Evolutionary conservation across 2,329 filamentous ascomycete genomes (phyloP).

Genomic region (Diaporthe ilicicola): DNA sequence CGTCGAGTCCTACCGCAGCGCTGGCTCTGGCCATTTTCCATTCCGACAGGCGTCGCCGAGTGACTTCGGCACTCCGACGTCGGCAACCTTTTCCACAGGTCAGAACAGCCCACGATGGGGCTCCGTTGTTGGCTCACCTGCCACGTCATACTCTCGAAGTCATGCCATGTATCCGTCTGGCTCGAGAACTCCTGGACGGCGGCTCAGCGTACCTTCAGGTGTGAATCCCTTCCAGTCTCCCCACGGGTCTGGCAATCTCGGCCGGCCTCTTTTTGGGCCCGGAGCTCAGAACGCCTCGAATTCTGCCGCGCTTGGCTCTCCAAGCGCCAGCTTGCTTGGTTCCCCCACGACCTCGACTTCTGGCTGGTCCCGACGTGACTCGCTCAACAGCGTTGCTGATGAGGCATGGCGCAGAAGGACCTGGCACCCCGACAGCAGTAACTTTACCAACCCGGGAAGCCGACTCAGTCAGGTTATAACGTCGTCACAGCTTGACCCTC

Average conservation of each 20-base stretch:
- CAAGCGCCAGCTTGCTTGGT: slow-evolving; percentile 68
- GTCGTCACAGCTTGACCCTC: slow-evolving; percentile 67
- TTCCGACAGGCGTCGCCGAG: slow-evolving; percentile 74
- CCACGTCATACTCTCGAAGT: slow-evolving; percentile 72
- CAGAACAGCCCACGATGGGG: slow-evolving; percentile 81
- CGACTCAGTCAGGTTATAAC: slow-evolving; percentile 79
- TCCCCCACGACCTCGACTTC: slow-evolving; percentile 69
- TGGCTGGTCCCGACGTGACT: slow-evolving; percentile 72
- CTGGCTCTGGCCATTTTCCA: slow-evolving; percentile 70
- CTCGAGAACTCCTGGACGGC: slow-evolving; percentile 72
- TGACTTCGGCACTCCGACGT: slow-evolving; percentile 84
- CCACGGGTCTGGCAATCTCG: slow-evolving; percentile 56
- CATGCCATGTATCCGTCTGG: slow-evolving; percentile 75
- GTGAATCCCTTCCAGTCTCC: slow-evolving; percentile 78
- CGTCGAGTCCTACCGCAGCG: slow-evolving; percentile 73
- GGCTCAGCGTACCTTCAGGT: slow-evolving; percentile 83
- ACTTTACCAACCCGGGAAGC: slow-evolving; percentile 73
- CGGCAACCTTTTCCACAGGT: slow-evolving; percentile 80
- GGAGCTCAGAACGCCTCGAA: slow-evolving; percentile 64
- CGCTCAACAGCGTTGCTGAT: slow-evolving; percentile 68
- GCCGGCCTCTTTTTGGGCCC: slow-evolving; percentile 63
- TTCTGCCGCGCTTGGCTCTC: slow-evolving; percentile 61
- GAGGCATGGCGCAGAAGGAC: slow-evolving; percentile 85
- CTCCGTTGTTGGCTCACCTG: slow-evolving; percentile 75
- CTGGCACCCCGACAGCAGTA: slow-evolving; percentile 85